Evolutionary conservation across 345 rosid genomes (phyloP).

Genomic region (Garcia nutans): DNA sequence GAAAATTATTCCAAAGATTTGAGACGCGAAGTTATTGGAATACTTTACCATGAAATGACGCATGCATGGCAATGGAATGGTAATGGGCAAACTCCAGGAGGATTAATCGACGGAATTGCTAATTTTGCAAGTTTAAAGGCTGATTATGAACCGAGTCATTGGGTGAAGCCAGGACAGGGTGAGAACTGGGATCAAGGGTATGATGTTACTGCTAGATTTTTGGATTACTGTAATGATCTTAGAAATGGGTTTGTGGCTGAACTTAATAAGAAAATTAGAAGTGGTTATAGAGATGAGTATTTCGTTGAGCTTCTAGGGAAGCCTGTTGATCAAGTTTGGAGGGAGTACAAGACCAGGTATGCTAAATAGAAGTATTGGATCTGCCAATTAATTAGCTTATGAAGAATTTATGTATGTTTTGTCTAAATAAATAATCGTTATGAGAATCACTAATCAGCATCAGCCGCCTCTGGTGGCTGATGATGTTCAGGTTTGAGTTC

Average conservation of each 20-base stretch:
- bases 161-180: conserved; percentile 66
- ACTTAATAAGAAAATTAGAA: conserved; percentile 62
- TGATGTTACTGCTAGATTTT: conserved; percentile 62
- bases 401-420: no score
- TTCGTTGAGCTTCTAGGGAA: no score
- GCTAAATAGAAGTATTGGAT: no score
- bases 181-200: conserved; percentile 70
- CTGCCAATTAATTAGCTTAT: no score
- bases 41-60: conserved; percentile 65
- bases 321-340: no score
- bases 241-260: conserved; percentile 66
- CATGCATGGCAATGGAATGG: conserved; percentile 83
- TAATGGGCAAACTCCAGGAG: conserved; percentile 42
- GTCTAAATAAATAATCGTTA: no score
- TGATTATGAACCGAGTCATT: conserved; percentile 44
- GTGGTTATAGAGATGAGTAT: conserved; percentile 29
- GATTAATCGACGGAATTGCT: conserved; percentile 62
- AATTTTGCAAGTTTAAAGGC: conserved; percentile 68
- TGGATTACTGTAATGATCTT: conserved; percentile 55
- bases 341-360: no score
- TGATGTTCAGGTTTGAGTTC: no score
- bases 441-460: no score
- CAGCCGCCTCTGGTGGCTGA: no score
- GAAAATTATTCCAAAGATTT: conserved; percentile 37
- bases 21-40: conserved; percentile 47